Percentiles rank a stretch among this genome's conserved stretches.
Conservation (phyloP, 176 grass and related monocot genomes). For the Avena sativa region DNA sequence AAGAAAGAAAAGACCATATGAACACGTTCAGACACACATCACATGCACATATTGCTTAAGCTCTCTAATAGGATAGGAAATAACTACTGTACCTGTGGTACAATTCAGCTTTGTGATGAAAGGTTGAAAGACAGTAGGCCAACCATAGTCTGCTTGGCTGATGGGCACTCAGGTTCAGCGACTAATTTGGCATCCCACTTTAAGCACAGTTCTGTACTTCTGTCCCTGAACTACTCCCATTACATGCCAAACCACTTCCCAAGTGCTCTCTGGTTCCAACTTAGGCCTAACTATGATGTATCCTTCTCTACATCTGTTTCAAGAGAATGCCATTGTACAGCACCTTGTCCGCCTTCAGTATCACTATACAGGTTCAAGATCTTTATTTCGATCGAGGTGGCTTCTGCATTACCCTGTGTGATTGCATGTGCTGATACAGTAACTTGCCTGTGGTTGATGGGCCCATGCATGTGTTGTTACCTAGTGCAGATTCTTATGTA, state of each 20-base stretch:
- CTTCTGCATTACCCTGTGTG: neutral
- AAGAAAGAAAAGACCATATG: conserved; percentile 7
- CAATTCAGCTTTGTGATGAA: conserved; percentile 12
- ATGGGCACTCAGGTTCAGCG: neutral
- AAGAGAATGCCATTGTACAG: neutral
- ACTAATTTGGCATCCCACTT: neutral
- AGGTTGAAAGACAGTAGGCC: conserved; percentile 8
- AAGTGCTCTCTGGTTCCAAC: neutral
- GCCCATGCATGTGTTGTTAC: neutral
- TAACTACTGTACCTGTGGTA: conserved; percentile 11
- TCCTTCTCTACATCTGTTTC: neutral
- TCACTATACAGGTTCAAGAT: neutral
- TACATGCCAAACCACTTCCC: neutral
- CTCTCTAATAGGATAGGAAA: neutral
- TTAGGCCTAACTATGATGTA: conserved; percentile 19
- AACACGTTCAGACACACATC: neutral
- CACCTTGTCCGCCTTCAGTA: conserved; percentile 10
- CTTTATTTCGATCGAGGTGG: neutral
- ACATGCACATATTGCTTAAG: conserved; percentile 11
- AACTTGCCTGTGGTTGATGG: neutral
- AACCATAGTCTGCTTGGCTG: conserved; percentile 10
- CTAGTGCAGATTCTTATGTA: neutral
- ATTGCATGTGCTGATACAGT: neutral
- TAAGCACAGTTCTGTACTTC: conserved; percentile 6
- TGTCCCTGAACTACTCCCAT: neutral